Conservation (phyloP, 2,329 filamentous ascomycete genomes). For the Colletotrichum limetticola region DNA sequence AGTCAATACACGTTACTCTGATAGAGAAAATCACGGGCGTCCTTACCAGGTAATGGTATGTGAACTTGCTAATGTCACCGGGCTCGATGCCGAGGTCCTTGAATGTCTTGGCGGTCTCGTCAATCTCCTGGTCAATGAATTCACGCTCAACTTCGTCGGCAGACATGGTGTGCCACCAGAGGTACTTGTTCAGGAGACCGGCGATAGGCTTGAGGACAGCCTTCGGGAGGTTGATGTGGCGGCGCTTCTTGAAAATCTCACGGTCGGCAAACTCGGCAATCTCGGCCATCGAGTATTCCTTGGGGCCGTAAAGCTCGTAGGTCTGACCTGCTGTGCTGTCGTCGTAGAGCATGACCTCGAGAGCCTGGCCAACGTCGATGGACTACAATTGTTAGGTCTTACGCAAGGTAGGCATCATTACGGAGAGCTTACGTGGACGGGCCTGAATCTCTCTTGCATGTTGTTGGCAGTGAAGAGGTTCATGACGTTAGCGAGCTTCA, state of each 20-base stretch:
- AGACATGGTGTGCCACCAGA: slow-evolving; percentile 91
- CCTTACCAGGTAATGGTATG: slow-evolving; percentile 92
- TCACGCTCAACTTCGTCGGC: slow-evolving; percentile 91
- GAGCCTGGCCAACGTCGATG: slow-evolving; percentile 88
- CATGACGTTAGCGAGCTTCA: slow-evolving; percentile 81
- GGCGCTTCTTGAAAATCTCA: slow-evolving; percentile 90
- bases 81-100: slow-evolving; percentile 92
- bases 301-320: slow-evolving; percentile 93
- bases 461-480: slow-evolving; percentile 92
- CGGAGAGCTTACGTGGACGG: slow-evolving; percentile 78
- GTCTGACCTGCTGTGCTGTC: slow-evolving; percentile 92
- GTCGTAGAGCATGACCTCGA: slow-evolving; percentile 91
- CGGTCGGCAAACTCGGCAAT: slow-evolving; percentile 89
- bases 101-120: slow-evolving; percentile 93
- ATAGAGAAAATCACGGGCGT: neutral
- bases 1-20: slow-evolving; percentile 43
- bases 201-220: slow-evolving; percentile 79
- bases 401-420: neutral
- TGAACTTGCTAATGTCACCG: slow-evolving; percentile 85
- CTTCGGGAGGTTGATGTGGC: slow-evolving; percentile 93
- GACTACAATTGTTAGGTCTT: slow-evolving; percentile 61
- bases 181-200: slow-evolving; percentile 77
- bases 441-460: slow-evolving; percentile 91
- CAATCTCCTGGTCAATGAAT: slow-evolving; percentile 92
- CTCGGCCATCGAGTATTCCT: slow-evolving; percentile 88